Conservation (phyloP, 2,329 filamentous ascomycete species). For the Aspergillus sojae region DNA sequence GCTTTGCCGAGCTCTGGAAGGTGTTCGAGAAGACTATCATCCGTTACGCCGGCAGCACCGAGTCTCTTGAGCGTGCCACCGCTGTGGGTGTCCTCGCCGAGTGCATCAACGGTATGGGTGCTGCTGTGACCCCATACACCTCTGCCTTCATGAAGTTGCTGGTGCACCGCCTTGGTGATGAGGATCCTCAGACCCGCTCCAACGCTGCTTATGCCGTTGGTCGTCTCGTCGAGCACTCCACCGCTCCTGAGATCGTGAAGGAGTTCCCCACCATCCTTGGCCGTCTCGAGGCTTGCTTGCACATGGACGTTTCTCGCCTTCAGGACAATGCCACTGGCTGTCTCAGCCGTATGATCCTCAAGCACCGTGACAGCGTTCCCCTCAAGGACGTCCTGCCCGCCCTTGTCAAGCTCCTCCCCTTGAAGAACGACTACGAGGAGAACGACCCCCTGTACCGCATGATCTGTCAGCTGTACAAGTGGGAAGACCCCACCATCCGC, state of each 20-base stretch:
- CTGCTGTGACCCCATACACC: conserved; percentile 80
- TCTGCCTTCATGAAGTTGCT: conserved; percentile 74
- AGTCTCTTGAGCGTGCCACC: conserved; percentile 83
- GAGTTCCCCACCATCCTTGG: conserved; percentile 75
- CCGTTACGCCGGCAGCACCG: conserved; percentile 83
- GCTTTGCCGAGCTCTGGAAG: conserved; percentile 90
- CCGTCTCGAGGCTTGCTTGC: conserved; percentile 84
- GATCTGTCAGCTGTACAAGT: conserved; percentile 76
- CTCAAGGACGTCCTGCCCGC: conserved; percentile 79
- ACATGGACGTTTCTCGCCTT: conserved; percentile 75
- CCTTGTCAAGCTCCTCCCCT: conserved; percentile 75
- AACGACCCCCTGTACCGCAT: conserved; percentile 92
- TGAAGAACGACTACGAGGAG: conserved; percentile 94
- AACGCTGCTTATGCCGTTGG: conserved; percentile 93
- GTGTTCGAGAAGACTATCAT: conserved; percentile 91
- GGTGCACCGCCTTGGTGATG: conserved; percentile 82
- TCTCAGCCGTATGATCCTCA: conserved; percentile 86
- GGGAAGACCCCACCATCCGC: conserved; percentile 49
- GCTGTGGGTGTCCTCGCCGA: conserved; percentile 92
- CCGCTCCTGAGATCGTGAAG: conserved; percentile 72
- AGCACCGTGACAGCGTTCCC: conserved; percentile 80
- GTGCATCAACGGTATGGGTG: conserved; percentile 81
- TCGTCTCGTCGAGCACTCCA: conserved; percentile 79
- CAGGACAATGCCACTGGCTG: conserved; percentile 94
- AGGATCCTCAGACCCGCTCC: conserved; percentile 89